phyloP scores from a whole-genome alignment of 371 early-diverging fungal species.

The Saksenaea vasiformis region DNA sequence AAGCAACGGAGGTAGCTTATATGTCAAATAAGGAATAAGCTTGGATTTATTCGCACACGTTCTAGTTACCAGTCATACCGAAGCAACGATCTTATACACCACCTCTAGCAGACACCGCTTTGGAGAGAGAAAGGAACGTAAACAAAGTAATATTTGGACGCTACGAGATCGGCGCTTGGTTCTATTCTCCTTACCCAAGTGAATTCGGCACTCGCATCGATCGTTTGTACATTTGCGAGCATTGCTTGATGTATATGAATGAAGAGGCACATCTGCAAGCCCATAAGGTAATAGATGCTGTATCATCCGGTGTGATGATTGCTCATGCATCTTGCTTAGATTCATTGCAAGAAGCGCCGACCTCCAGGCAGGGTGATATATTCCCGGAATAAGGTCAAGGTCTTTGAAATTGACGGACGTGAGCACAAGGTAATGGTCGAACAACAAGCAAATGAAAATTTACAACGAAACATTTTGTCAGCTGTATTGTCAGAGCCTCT shows the following conservation, averaged over 20 bases:
- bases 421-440: conserved; percentile 65
- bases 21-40: neutral
- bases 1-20: neutral
- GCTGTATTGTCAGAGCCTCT: conserved; percentile 95
- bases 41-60: neutral
- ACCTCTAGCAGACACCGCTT: conserved; percentile 20
- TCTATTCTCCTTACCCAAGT: conserved; percentile 93
- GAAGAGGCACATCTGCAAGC: conserved; percentile 43
- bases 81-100: conserved; percentile 8
- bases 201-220: conserved; percentile 69
- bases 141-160: conserved; percentile 64
- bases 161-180: conserved; percentile 86
- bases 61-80: neutral
- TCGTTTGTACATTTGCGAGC: conserved; percentile 87
- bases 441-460: conserved; percentile 18
- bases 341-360: conserved; percentile 59
- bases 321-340: conserved; percentile 18
- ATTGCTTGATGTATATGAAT: conserved; percentile 77
- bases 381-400: conserved; percentile 69
- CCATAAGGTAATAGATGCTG: conserved; percentile 45
- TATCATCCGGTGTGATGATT: neutral
- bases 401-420: conserved; percentile 93
- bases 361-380: conserved; percentile 94
- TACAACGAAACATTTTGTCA: conserved; percentile 35
- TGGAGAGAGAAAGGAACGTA: conserved; percentile 41